phyloP scores from a whole-genome alignment of 768 basidiomycete species.

The Crassisporium funariophilum region DNA sequence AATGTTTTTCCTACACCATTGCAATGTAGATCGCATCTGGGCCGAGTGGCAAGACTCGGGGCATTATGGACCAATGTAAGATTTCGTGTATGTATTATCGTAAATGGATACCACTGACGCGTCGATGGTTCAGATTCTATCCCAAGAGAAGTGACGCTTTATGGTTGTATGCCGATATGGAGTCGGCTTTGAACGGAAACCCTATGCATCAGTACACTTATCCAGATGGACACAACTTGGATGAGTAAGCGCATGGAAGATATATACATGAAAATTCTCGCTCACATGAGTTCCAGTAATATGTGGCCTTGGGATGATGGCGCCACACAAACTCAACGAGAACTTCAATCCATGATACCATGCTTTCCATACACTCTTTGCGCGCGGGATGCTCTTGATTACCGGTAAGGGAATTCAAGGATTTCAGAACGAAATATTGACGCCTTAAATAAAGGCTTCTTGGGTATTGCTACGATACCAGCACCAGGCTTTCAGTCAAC shows the following conservation, averaged over 20 bases:
- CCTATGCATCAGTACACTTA: constrained; percentile 5
- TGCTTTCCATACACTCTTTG: constrained; percentile 11
- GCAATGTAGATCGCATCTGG: constrained; percentile 14
- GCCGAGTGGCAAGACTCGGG: constrained; percentile 15
- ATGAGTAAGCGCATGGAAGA: constrained; percentile 4
- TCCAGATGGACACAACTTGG: constrained; percentile 11
- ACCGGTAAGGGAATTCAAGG: constrained; percentile 7
- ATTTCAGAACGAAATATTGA: too few species aligned
- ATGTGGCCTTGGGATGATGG: constrained; percentile 16
- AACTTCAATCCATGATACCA: constrained; percentile 9
- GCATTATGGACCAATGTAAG: constrained; percentile 12
- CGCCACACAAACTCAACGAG: constrained; percentile 1
- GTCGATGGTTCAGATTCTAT: constrained; percentile 5
- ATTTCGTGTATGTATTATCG: not conserved
- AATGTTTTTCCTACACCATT: constrained; percentile 14
- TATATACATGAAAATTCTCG: too few species aligned
- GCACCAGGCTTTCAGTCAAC: constrained; percentile 8
- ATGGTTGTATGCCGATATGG: constrained; percentile 10
- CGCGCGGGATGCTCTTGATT: constrained; percentile 8
- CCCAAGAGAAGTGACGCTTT: constrained; percentile 8
- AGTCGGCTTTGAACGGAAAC: not conserved
- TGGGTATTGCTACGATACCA: constrained; percentile 13
- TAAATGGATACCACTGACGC: not conserved
- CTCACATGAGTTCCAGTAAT: not conserved
- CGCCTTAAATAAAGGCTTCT: too few species aligned